phyloP scores from a whole-genome alignment of 1,284 basidiomycete genomes.

The Heterobasidion annosum region DNA sequence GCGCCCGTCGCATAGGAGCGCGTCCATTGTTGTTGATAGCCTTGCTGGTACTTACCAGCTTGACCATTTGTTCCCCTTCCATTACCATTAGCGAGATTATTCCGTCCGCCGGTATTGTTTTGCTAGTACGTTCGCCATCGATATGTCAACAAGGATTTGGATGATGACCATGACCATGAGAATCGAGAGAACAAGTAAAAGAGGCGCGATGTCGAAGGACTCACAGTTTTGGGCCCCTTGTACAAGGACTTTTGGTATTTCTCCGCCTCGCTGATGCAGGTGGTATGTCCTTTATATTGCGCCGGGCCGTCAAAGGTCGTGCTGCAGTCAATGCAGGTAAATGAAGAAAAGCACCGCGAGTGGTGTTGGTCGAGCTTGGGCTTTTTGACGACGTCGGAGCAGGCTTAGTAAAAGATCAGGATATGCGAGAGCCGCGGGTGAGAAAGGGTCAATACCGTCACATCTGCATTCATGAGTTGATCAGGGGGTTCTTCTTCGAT shows the following conservation, averaged over 20 bases:
- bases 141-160: neutral
- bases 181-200: neutral
- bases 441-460: slow-evolving; percentile 26
- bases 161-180: too few relatives aligned
- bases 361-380: slow-evolving; percentile 78
- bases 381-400: slow-evolving; percentile 84
- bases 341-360: slow-evolving; percentile 50
- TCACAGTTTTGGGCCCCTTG: slow-evolving; percentile 62
- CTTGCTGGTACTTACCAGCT: slow-evolving; percentile 10
- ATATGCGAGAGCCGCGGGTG: slow-evolving; percentile 5
- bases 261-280: slow-evolving; percentile 83
- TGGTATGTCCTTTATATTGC: slow-evolving; percentile 78
- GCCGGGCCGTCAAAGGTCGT: slow-evolving; percentile 67
- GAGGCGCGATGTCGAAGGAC: neutral
- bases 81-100: neutral
- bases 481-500: too few relatives aligned
- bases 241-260: slow-evolving; percentile 87
- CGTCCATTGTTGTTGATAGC: slow-evolving; percentile 13
- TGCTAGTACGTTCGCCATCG: neutral
- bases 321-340: slow-evolving; percentile 86
- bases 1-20: slow-evolving; percentile 44
- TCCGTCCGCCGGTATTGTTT: neutral
- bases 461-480: slow-evolving; percentile 24
- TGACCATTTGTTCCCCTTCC: neutral
- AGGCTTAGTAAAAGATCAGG: slow-evolving; percentile 32